phyloP scores from a whole-genome alignment of 371 early-diverging fungal genomes.

The Paraphysoderma sedebokerense region DNA sequence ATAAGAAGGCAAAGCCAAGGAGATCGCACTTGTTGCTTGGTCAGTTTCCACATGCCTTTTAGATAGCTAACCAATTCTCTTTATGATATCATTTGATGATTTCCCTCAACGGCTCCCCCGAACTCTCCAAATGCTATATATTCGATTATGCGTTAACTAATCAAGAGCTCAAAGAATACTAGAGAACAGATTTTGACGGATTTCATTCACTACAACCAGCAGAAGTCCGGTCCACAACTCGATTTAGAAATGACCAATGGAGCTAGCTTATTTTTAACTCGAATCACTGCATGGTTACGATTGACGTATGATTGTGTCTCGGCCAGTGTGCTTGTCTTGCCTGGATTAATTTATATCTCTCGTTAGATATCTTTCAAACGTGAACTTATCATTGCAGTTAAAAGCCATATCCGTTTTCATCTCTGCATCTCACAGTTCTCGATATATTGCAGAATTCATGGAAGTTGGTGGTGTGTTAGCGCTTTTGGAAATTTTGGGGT shows the following conservation, averaged over 20 bases:
- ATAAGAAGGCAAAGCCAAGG: too few species aligned
- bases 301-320: conserved; percentile 15
- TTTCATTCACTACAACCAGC: conserved; percentile 20
- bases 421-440: conserved; percentile 23
- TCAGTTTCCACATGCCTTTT: too few species aligned
- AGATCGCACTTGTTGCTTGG: too few species aligned
- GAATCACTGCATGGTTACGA: conserved; percentile 29
- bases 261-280: conserved; percentile 30
- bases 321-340: background rate
- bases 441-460: conserved; percentile 32
- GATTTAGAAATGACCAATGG: conserved; percentile 32
- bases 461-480: conserved; percentile 37
- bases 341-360: background rate
- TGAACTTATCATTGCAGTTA: conserved; percentile 20
- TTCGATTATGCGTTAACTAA: too few species aligned
- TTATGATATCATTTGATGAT: too few species aligned
- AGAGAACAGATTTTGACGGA: conserved; percentile 27
- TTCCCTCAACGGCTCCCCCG: too few species aligned
- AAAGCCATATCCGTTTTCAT: conserved; percentile 29
- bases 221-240: conserved; percentile 32
- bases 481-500: conserved; percentile 24
- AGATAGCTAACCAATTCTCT: too few species aligned
- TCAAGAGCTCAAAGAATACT: conserved; percentile 5
- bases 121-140: too few species aligned
- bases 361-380: conserved; percentile 22